These are phyloP conservation scores for Chrysanthemum makinoi DNA, from an alignment of 129 eudicot species.

Conservation along the genomic window DNA sequence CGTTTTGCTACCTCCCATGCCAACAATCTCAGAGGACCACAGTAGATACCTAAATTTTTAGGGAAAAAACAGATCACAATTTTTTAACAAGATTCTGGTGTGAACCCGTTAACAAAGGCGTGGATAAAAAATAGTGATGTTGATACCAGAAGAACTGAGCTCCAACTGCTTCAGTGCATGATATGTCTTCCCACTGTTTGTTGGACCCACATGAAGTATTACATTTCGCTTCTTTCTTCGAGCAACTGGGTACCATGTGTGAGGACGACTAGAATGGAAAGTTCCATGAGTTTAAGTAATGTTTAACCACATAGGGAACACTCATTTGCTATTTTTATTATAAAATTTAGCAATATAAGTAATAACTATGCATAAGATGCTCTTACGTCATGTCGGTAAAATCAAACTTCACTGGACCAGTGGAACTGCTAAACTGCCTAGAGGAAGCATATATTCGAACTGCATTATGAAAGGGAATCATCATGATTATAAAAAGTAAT, in stretches of 20 bases:
- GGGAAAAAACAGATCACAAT: background rate
- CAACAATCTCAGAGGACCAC: slow-evolving; percentile 93
- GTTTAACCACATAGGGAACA: background rate
- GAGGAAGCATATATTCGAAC: slow-evolving; percentile 27
- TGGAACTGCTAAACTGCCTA: slow-evolving; percentile 49
- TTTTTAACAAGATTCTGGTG: background rate
- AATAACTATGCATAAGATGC: slow-evolving; percentile 11
- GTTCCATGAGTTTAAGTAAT: slow-evolving; percentile 13
- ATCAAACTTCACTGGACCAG: slow-evolving; percentile 50
- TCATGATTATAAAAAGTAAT: background rate
- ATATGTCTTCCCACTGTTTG: slow-evolving; percentile 95
- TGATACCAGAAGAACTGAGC: slow-evolving; percentile 76
- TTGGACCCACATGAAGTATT: slow-evolving; percentile 90
- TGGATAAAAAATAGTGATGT: background rate
- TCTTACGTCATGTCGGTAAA: slow-evolving; percentile 97
- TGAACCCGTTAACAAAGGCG: slow-evolving; percentile 7
- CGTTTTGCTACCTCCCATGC: slow-evolving; percentile 99
- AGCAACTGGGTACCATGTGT: slow-evolving; percentile 95
- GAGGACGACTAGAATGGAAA: slow-evolving; percentile 66
- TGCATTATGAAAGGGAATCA: background rate
- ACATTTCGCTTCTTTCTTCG: slow-evolving; percentile 73
- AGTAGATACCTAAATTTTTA: slow-evolving; percentile 60
- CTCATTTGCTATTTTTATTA: background rate
- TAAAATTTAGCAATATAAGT: too few relatives aligned
- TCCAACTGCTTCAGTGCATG: slow-evolving; percentile 80